These are phyloP conservation scores for Huntiella savannae DNA, from an alignment of 2,329 filamentous ascomycete species.

Conservation along the genomic window DNA sequence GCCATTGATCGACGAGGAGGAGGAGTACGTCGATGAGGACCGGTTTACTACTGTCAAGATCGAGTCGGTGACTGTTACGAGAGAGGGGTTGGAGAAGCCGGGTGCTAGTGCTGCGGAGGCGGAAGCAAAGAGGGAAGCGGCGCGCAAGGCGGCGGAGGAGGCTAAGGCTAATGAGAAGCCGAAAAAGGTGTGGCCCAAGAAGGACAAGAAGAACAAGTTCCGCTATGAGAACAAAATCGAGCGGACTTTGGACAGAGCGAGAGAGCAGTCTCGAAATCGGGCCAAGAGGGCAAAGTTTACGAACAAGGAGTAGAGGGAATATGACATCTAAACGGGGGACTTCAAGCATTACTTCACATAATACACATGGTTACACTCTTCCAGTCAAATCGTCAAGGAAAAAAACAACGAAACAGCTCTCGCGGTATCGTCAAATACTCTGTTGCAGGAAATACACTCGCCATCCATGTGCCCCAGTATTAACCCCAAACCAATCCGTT, in stretches of 20 bases:
- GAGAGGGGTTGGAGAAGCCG: slow-evolving; percentile 47
- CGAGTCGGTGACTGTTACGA: slow-evolving; percentile 65
- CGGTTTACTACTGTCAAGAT: slow-evolving; percentile 89
- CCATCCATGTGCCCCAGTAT: no score
- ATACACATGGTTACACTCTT: no score
- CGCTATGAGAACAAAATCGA: slow-evolving; percentile 81
- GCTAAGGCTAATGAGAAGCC: slow-evolving; percentile 21
- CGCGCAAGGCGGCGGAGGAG: slow-evolving; percentile 18
- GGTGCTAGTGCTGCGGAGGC: slow-evolving; percentile 20
- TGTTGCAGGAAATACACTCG: no score
- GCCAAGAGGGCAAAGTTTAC: slow-evolving; percentile 14
- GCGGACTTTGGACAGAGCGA: slow-evolving; percentile 52
- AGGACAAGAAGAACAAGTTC: slow-evolving; percentile 75
- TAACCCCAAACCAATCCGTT: no score
- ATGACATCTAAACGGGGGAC: background rate
- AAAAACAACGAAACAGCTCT: no score
- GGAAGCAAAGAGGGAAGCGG: slow-evolving; percentile 20
- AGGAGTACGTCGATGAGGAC: slow-evolving; percentile 93
- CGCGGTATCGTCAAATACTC: no score
- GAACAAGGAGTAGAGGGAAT: slow-evolving; percentile 2
- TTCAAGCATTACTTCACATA: background rate
- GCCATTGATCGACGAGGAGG: slow-evolving; percentile 54
- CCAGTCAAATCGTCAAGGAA: no score
- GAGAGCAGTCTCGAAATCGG: slow-evolving; percentile 47
- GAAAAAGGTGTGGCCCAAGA: slow-evolving; percentile 24